Conservation (phyloP, 2,329 filamentous ascomycete genomes). For the Pseudogymnoascus sp. region DNA sequence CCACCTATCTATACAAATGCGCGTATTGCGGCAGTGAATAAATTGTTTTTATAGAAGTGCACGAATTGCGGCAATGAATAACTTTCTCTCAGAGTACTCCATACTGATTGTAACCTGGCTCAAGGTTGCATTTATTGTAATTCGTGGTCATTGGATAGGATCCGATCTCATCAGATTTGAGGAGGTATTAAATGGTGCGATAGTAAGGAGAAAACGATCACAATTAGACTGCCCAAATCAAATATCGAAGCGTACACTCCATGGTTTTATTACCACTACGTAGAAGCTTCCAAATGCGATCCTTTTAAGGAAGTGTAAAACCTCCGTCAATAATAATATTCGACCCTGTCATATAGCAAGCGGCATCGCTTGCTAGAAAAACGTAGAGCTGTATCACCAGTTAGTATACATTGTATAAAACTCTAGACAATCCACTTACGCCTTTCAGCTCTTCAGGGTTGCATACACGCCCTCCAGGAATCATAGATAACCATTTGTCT, state of each 20-base stretch:
- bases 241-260: neutral
- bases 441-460: slow-evolving; percentile 30
- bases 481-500: slow-evolving; percentile 13
- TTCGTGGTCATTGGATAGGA: neutral
- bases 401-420: neutral
- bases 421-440: slow-evolving; percentile 8
- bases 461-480: slow-evolving; percentile 12
- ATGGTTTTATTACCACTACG: neutral
- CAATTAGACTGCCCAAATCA: neutral
- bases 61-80: neutral
- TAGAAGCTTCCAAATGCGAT: neutral
- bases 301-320: slow-evolving; percentile 19
- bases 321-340: slow-evolving; percentile 24
- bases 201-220: neutral
- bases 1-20: neutral
- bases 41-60: neutral
- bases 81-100: neutral
- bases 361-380: slow-evolving; percentile 52
- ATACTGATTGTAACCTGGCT: neutral
- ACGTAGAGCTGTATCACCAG: slow-evolving; percentile 23
- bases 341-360: slow-evolving; percentile 44
- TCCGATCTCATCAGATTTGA: neutral
- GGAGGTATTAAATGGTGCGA: neutral
- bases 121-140: neutral
- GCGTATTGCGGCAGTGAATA: neutral